Evolutionary conservation across 2,329 filamentous ascomycete species (phyloP).

Genomic region (Sordariomycetes sp.): DNA sequence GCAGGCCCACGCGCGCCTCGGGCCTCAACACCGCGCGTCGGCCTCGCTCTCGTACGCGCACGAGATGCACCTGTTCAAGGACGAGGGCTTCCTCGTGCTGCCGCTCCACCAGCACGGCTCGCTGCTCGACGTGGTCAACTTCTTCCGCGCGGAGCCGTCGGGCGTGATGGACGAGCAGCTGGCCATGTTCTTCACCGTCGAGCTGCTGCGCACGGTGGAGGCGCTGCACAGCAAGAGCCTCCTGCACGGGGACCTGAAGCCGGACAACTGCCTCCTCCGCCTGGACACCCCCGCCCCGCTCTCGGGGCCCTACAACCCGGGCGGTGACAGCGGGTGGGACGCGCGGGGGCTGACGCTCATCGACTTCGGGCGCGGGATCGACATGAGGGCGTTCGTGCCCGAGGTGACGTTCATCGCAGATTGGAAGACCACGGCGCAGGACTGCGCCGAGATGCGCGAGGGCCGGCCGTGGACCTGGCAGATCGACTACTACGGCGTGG

Average conservation of each 20-base stretch:
- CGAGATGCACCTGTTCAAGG: conserved; percentile 82
- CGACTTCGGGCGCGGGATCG: conserved; percentile 89
- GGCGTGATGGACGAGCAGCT: conserved; percentile 81
- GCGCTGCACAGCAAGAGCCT: conserved; percentile 69
- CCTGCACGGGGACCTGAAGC: conserved; percentile 88
- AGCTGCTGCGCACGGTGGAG: conserved; percentile 84
- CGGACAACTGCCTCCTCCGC: conserved; percentile 88
- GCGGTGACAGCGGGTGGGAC: conserved; percentile 69
- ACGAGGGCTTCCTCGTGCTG: conserved; percentile 83
- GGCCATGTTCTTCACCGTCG: conserved; percentile 91
- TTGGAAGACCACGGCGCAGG: conserved; percentile 79
- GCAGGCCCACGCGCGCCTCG: conserved; percentile 66
- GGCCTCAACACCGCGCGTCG: conserved; percentile 56
- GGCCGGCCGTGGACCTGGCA: conserved; percentile 94
- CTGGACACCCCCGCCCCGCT: conserved; percentile 47
- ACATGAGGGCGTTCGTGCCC: conserved; percentile 74
- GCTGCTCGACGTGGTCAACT: conserved; percentile 87
- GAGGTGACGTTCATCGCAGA: conserved; percentile 81
- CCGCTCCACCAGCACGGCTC: conserved; percentile 86
- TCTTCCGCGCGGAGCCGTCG: conserved; percentile 60
- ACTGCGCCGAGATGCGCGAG: conserved; percentile 94
- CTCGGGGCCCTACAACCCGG: conserved; percentile 55
- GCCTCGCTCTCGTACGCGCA: conserved; percentile 75
- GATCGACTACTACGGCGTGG: conserved; percentile 90
- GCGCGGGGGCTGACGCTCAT: conserved; percentile 76